Evolutionary conservation across 225 moss, liverwort and hornwort species (phyloP).

Genomic region (Marchantia polymorpha): DNA sequence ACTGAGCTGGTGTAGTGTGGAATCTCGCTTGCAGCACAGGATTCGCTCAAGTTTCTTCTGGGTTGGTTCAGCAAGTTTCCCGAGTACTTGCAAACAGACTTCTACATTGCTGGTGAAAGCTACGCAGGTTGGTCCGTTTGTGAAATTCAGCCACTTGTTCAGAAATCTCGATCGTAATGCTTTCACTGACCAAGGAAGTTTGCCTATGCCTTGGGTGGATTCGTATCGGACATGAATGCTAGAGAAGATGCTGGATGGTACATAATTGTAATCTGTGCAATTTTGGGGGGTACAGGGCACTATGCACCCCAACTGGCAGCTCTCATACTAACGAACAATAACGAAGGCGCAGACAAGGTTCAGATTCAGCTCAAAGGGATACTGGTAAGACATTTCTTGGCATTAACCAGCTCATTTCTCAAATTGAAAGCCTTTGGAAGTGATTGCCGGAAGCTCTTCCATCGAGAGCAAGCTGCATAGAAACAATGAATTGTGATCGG

Average conservation of each 20-base stretch:
- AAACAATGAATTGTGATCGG: neutral
- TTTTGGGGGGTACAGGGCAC: slow-evolving; percentile 41
- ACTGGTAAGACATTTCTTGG: slow-evolving; percentile 44
- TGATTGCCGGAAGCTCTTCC: neutral
- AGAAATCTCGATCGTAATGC: neutral
- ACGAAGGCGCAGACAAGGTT: slow-evolving; percentile 28
- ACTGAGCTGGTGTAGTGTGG: neutral
- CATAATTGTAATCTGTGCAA: neutral
- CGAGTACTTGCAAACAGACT: slow-evolving; percentile 55
- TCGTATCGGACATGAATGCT: neutral
- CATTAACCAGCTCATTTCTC: neutral
- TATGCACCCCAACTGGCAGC: slow-evolving; percentile 71
- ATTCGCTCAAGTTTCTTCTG: slow-evolving; percentile 62
- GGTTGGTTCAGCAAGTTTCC: slow-evolving; percentile 75
- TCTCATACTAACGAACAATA: slow-evolving; percentile 46
- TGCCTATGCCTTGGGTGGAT: neutral
- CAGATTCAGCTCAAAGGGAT: slow-evolving; percentile 66
- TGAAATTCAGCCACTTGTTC: neutral
- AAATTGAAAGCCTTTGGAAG: neutral
- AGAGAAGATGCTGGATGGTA: neutral
- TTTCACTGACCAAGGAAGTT: neutral
- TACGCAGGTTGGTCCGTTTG: slow-evolving; percentile 38
- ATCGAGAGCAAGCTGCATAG: too few relatives aligned
- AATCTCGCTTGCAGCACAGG: slow-evolving; percentile 52
- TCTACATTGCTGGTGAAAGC: slow-evolving; percentile 80